Conservation (phyloP, 768 basidiomycete species). For the Tulasnella sp. region DNA sequence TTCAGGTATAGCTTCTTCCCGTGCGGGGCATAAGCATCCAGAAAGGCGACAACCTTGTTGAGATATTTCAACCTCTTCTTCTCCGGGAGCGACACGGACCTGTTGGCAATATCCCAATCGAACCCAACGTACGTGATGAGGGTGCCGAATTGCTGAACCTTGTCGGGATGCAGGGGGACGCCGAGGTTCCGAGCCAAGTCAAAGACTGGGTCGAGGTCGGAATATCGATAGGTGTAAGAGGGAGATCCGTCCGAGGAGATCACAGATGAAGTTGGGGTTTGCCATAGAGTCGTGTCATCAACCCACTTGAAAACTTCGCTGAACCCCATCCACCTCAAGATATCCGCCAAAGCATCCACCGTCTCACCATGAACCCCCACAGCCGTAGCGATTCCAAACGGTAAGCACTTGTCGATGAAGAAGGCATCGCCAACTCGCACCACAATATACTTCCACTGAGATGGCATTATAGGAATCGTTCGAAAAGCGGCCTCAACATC, state of each 20-base stretch:
- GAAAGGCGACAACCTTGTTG: neutral
- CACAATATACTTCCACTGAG: constrained; percentile 13
- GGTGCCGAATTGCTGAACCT: neutral
- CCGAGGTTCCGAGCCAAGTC: neutral
- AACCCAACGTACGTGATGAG: neutral
- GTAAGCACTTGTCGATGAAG: constrained; percentile 32
- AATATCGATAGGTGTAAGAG: neutral
- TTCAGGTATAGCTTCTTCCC: neutral
- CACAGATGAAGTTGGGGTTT: neutral
- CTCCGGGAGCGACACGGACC: neutral
- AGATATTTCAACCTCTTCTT: constrained; percentile 2
- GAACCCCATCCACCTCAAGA: constrained; percentile 14
- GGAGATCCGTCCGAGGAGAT: neutral
- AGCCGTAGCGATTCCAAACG: constrained; percentile 31
- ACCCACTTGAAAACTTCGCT: constrained; percentile 34
- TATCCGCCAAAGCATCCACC: constrained; percentile 27
- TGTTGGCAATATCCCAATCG: neutral
- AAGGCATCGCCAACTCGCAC: constrained; percentile 17
- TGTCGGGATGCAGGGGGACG: neutral
- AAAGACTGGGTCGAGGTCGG: neutral
- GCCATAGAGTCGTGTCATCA: constrained; percentile 34
- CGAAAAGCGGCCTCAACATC: constrained; percentile 30
- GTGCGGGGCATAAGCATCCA: neutral
- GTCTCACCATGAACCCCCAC: constrained; percentile 31
- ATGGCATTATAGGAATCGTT: constrained; percentile 21